Evolutionary conservation across 2,329 filamentous ascomycete species (phyloP).

Genomic region (Tolypocladium tropicale): DNA sequence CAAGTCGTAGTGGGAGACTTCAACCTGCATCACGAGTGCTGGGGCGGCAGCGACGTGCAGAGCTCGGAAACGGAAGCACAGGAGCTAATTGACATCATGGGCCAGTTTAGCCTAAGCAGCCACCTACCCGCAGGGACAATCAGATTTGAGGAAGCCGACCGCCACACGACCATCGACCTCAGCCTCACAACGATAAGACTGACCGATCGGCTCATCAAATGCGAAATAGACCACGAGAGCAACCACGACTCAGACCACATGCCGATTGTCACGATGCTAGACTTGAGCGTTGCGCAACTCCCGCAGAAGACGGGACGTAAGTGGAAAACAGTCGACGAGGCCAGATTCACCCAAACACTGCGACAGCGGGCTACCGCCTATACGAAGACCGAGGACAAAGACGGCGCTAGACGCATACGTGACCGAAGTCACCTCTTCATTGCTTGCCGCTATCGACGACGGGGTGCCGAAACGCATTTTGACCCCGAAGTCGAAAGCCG

Average conservation of each 20-base stretch:
- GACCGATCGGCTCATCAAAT: not conserved
- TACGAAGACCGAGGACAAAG: not conserved
- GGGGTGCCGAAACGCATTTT: not conserved
- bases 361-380: not conserved
- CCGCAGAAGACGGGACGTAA: not conserved
- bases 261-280: not conserved
- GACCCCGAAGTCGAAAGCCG: not conserved
- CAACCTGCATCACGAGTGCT: not conserved
- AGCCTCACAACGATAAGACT: not conserved
- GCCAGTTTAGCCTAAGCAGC: not conserved
- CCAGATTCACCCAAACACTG: not conserved
- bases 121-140: not conserved
- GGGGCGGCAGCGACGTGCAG: not conserved
- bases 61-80: not conserved
- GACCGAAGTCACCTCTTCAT: not conserved
- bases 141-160: not conserved
- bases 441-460: not conserved
- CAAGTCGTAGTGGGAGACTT: too few species aligned
- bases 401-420: not conserved
- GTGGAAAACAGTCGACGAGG: not conserved
- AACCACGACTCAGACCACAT: not conserved
- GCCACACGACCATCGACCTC: not conserved
- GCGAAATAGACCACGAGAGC: not conserved
- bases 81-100: not conserved
- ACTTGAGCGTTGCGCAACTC: not conserved